These are phyloP conservation scores for Neurospora crassa DNA, from an alignment of 2,329 filamentous ascomycete genomes.

Conservation along the genomic window DNA sequence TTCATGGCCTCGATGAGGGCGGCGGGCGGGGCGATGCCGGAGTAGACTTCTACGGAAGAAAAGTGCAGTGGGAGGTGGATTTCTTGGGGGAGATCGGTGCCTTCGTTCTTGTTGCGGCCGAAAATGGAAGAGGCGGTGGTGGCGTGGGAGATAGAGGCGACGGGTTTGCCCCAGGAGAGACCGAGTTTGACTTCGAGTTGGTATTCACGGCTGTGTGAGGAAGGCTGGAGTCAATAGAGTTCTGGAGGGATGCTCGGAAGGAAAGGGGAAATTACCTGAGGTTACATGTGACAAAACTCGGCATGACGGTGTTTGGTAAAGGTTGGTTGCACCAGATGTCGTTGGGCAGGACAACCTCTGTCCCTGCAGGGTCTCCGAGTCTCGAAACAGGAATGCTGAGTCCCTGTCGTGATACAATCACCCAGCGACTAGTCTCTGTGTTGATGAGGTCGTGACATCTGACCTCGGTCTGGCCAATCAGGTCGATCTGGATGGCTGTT, in stretches of 20 bases:
- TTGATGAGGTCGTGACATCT: slow-evolving; percentile 66
- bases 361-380: slow-evolving; percentile 46
- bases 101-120: slow-evolving; percentile 24
- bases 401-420: slow-evolving; percentile 62
- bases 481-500: slow-evolving; percentile 68
- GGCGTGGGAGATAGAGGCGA: slow-evolving; percentile 10
- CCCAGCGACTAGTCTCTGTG: slow-evolving; percentile 64
- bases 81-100: slow-evolving; percentile 47
- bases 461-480: slow-evolving; percentile 72
- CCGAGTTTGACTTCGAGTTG: slow-evolving; percentile 76
- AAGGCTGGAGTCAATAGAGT: neutral
- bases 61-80: slow-evolving; percentile 73
- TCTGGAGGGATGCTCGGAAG: neutral
- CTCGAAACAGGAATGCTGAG: slow-evolving; percentile 62
- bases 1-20: slow-evolving; percentile 59
- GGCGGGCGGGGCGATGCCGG: slow-evolving; percentile 73
- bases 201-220: slow-evolving; percentile 51
- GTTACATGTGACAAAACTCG: slow-evolving; percentile 84
- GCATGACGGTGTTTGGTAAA: slow-evolving; percentile 78
- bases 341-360: slow-evolving; percentile 60
- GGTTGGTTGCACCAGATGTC: slow-evolving; percentile 62
- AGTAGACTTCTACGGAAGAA: slow-evolving; percentile 66
- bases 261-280: slow-evolving; percentile 37
- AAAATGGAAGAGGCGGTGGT: slow-evolving; percentile 12
- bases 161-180: slow-evolving; percentile 59